A percentile compares a stretch with the other conserved stretches of the same genome.
Evolutionary conservation across 2,329 filamentous ascomycete species (phyloP).

Genomic region (Apiospora arundinis): DNA sequence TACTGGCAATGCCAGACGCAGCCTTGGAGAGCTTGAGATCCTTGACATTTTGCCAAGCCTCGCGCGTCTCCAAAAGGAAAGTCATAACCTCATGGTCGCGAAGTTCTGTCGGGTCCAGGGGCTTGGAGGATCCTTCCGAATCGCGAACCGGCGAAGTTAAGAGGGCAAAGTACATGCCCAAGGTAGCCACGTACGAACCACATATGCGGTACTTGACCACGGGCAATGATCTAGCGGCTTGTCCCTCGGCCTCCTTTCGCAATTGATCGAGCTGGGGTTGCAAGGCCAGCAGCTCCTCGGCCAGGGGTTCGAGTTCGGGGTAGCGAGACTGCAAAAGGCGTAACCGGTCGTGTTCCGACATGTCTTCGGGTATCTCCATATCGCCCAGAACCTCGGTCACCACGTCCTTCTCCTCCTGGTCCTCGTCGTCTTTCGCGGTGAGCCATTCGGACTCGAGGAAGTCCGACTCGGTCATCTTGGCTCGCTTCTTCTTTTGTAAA

Average conservation of each 20-base stretch:
- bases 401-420: constrained; percentile 54
- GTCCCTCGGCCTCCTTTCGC: constrained; percentile 62
- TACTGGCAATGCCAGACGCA: constrained; percentile 24
- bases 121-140: constrained; percentile 56
- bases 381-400: constrained; percentile 88
- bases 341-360: constrained; percentile 75
- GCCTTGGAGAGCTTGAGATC: constrained; percentile 59
- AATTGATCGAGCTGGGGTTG: constrained; percentile 68
- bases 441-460: constrained; percentile 90
- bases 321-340: constrained; percentile 82
- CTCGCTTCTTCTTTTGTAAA: constrained; percentile 88
- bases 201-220: constrained; percentile 80
- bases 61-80: constrained; percentile 77
- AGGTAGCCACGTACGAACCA: constrained; percentile 82
- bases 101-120: constrained; percentile 78
- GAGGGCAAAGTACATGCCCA: constrained; percentile 94
- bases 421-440: constrained; percentile 58
- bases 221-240: constrained; percentile 59
- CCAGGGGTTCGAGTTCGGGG: constrained; percentile 88
- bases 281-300: constrained; percentile 78
- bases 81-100: constrained; percentile 93
- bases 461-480: constrained; percentile 88
- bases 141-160: constrained; percentile 80
- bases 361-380: constrained; percentile 79
- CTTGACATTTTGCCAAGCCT: constrained; percentile 80